Conservation (phyloP, 139 green algal species). For the Pseudopediastrum boryanum region DNA sequence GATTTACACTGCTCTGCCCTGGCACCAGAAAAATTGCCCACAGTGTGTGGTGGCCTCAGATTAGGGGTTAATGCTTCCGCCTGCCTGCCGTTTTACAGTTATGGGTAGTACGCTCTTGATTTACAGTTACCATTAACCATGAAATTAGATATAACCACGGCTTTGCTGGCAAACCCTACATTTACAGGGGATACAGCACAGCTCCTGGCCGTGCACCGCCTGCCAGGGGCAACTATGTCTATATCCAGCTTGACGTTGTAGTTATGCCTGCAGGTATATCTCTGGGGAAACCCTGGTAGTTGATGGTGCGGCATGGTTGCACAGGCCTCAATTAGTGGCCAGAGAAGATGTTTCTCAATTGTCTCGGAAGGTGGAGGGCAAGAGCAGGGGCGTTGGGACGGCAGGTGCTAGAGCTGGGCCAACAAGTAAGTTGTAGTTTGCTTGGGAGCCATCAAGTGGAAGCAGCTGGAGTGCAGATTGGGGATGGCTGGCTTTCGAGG, state of each 20-base stretch:
- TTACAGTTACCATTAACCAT: constrained; percentile 4
- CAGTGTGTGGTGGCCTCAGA: no score
- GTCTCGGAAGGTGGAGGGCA: constrained; percentile 69
- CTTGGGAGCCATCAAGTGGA: no score
- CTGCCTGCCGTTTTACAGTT: neutral
- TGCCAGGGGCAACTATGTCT: neutral
- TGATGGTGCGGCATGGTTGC: constrained; percentile 87
- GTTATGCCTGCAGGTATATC: constrained; percentile 43
- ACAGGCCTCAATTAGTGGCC: constrained; percentile 58
- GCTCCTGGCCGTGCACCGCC: neutral
- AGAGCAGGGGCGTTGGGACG: constrained; percentile 66
- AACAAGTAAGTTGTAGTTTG: constrained; percentile 67
- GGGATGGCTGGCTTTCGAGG: no score
- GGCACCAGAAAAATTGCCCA: no score
- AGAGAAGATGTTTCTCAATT: constrained; percentile 56
- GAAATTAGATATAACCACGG: neutral
- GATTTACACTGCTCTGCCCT: no score
- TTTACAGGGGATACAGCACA: constrained; percentile 2
- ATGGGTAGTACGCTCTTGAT: constrained; percentile 9
- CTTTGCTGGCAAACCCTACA: no score
- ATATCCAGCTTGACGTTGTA: neutral
- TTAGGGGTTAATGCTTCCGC: no score
- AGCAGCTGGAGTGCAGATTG: no score
- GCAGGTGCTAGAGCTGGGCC: constrained; percentile 25
- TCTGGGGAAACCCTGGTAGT: constrained; percentile 84